A percentile compares a stretch with the other conserved stretches of the same genome.
phyloP scores from a whole-genome alignment of 306 rosid genomes.

The Prinsepia uniflora region DNA sequence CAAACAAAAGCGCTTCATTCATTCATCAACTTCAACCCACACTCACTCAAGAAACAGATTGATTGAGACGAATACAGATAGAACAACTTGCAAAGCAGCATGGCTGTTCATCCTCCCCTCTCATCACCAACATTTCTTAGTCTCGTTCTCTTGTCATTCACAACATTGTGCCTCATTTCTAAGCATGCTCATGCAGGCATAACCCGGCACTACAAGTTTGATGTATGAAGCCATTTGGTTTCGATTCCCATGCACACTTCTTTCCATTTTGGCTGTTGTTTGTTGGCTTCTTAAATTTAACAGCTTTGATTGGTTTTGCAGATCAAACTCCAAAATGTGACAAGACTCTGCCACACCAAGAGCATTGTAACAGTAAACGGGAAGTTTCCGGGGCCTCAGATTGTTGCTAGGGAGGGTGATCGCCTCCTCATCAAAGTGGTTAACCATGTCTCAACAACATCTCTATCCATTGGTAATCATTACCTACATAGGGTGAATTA shows the following conservation, averaged over 20 bases:
- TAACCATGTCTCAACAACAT: slow-evolving; percentile 50
- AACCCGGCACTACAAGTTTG: slow-evolving; percentile 60
- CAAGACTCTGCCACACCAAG: slow-evolving; percentile 57
- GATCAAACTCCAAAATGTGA: slow-evolving; percentile 51
- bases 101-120: slow-evolving; percentile 28
- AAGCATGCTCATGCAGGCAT: slow-evolving; percentile 39
- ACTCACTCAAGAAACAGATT: no score
- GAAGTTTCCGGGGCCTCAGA: slow-evolving; percentile 70
- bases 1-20: no score
- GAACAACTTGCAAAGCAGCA: slow-evolving; percentile 10
- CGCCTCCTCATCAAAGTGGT: slow-evolving; percentile 49
- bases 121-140: slow-evolving; percentile 18
- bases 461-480: slow-evolving; percentile 54
- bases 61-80: not conserved
- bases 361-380: slow-evolving; percentile 66
- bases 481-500: not conserved
- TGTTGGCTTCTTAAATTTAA: not conserved
- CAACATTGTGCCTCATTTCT: slow-evolving; percentile 24
- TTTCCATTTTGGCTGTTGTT: not conserved
- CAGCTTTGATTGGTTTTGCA: slow-evolving; percentile 13
- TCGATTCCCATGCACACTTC: not conserved
- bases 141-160: slow-evolving; percentile 27
- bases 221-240: slow-evolving; percentile 26
- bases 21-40: no score
- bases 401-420: slow-evolving; percentile 70